Evolutionary conservation across 2,329 filamentous ascomycete species (phyloP), one percentile per base, ranked within the genome.

Genomic region (Penicillium verrucosum): DNA sequence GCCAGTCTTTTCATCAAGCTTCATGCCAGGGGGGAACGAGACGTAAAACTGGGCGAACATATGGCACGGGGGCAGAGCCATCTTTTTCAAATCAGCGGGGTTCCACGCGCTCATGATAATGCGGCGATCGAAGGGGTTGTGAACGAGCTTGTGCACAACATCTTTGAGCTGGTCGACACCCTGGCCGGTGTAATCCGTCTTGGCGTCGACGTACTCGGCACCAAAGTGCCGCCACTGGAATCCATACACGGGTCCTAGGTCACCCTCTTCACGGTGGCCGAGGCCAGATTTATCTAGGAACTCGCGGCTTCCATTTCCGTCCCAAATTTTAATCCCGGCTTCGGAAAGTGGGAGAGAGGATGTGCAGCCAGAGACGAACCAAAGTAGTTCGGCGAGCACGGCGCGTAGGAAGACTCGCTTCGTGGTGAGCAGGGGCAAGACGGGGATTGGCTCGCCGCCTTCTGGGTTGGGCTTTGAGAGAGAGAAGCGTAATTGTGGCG

Each of bases 191-290:
- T 99, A 99, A 72, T 97, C 91, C 0, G 89, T 83, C 62, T 86
- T 80, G 14, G 87, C 83, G 69, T 93, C 89, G 18, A 87, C 79
- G 73, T 99, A 99, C 60, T 91, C 86, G 5, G 94, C 94, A 49
- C 94, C 94, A 69, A 99, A 99, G 76, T 97, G 93, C 3, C 94
- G 89, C 94, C 94, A 99, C 77, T 99, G 94, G 78, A 99, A 99
- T 1, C 94, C 94, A 72, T 99, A 99, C 0, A 97, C 92, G 30
- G 94, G 94, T 0, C 94, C 94, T 0, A 99, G 81, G 70, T 99
- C 94, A 62, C 94, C 94, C 21, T 87, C 89, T 51, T 85, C 90
- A 58, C 93, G 90, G 71, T 96, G 86, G 0, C 81, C 80, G 7
- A 97, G 83, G 0, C 93, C 93, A 1, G 94, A 83, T 60, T 81